A percentile compares a stretch with the other conserved stretches of the same genome.
phyloP scores from a whole-genome alignment of 2,329 filamentous ascomycete genomes.

The Colletotrichum horii region DNA sequence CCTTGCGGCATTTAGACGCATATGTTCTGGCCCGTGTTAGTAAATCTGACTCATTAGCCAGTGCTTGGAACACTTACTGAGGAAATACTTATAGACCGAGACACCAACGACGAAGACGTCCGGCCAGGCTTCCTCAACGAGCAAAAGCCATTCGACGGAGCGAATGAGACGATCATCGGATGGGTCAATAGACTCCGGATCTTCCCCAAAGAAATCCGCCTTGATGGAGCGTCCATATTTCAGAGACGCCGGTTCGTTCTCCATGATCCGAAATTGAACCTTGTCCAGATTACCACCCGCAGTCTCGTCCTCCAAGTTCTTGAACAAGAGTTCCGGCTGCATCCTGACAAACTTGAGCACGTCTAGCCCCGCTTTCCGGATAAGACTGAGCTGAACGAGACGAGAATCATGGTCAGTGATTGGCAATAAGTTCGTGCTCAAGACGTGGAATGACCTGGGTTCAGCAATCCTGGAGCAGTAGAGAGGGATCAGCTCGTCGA shows the following conservation, averaged over 20 bases:
- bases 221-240: conserved; percentile 69
- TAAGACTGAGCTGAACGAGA: conserved; percentile 72
- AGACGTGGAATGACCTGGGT: conserved; percentile 68
- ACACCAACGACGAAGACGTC: conserved; percentile 72
- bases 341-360: conserved; percentile 74
- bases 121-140: conserved; percentile 74
- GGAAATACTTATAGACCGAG: conserved; percentile 81
- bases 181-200: conserved; percentile 56
- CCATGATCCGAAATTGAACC: conserved; percentile 56
- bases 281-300: conserved; percentile 37
- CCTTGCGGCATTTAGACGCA: conserved; percentile 60
- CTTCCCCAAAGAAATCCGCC: conserved; percentile 72
- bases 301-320: conserved; percentile 46
- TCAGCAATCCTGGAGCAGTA: conserved; percentile 82
- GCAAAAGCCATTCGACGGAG: conserved; percentile 83
- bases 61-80: conserved; percentile 67
- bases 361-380: conserved; percentile 77
- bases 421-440: conserved; percentile 79
- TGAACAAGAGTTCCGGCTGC: conserved; percentile 62
- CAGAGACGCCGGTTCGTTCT: conserved; percentile 54
- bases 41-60: conserved; percentile 3
- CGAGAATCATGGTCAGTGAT: conserved; percentile 71
- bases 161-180: conserved; percentile 77
- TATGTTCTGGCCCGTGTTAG: conserved; percentile 42
- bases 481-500: conserved; percentile 81